Percentiles rank a stretch among this genome's conserved stretches.
Evolutionary conservation across 1,284 basidiomycete species (phyloP).

Genomic region (Irpex rosettiformis): DNA sequence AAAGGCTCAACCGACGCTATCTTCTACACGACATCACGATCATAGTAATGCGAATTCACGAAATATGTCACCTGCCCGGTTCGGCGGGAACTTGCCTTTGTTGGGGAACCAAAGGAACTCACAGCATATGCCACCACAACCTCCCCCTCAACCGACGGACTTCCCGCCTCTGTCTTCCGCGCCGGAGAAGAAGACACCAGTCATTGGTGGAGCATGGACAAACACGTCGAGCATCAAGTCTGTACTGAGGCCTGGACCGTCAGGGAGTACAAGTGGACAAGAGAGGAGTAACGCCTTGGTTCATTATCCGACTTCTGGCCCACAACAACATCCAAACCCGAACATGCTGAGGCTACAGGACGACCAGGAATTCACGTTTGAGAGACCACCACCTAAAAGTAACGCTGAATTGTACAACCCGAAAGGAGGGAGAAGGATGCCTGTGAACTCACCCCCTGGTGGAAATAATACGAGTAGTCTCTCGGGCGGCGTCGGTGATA

Average conservation of each 20-base stretch:
- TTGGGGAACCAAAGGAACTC: conserved; percentile 16
- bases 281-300: conserved; percentile 30
- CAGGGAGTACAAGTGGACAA: conserved; percentile 20
- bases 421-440: conserved; percentile 29
- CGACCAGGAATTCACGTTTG: conserved; percentile 46
- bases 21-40: conserved; percentile 40
- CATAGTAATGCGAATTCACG: conserved; percentile 38
- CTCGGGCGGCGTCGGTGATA: not conserved
- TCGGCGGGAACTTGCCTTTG: conserved; percentile 22
- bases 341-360: conserved; percentile 29
- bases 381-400: conserved; percentile 46
- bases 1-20: conserved; percentile 63
- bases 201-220: conserved; percentile 64
- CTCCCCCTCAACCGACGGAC: conserved; percentile 56
- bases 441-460: not conserved
- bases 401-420: conserved; percentile 54
- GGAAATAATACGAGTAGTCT: conserved; percentile 2
- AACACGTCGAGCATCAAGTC: conserved; percentile 51
- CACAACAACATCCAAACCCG: too few relatives aligned
- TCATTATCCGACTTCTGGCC: conserved; percentile 32
- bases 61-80: conserved; percentile 40
- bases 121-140: conserved; percentile 35
- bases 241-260: conserved; percentile 42
- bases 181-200: conserved; percentile 44
- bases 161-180: conserved; percentile 65